A percentile compares a stretch with the other conserved stretches of the same genome.
phyloP scores from a whole-genome alignment of 345 rosid genomes.

The Eucalyptus globulus region DNA sequence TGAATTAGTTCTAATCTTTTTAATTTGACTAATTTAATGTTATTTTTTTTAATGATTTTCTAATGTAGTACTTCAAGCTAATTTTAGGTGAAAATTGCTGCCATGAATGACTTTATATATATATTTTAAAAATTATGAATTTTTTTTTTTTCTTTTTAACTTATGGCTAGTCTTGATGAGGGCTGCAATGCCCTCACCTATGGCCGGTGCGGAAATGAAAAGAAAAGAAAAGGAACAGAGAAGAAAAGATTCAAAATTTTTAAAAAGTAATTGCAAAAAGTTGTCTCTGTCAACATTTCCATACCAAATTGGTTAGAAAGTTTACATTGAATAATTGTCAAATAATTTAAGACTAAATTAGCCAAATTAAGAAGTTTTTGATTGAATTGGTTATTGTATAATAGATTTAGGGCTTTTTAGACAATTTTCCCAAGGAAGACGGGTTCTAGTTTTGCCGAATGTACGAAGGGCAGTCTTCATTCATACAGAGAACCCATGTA shows the following conservation, averaged over 20 bases:
- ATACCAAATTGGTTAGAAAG: neutral
- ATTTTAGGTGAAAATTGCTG: neutral
- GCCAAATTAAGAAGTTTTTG: neutral
- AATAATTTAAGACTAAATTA: neutral
- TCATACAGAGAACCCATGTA: neutral
- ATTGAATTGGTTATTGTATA: neutral
- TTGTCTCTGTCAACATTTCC: rapidly evolving
- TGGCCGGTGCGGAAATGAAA: neutral
- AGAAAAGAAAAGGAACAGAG: rapidly evolving
- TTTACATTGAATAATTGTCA: neutral
- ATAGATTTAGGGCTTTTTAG: neutral
- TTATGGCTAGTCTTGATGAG: neutral
- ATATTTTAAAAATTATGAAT: too few relatives aligned
- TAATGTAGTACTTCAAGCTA: neutral
- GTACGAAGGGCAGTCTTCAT: neutral
- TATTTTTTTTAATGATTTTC: neutral
- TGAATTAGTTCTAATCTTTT: neutral
- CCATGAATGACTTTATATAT: rapidly evolving
- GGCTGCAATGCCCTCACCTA: neutral
- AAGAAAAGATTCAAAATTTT: neutral
- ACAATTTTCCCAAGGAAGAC: neutral
- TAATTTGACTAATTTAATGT: neutral
- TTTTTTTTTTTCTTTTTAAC: neutral
- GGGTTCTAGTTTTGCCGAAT: rapidly evolving
- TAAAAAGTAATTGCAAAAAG: neutral